Evolutionary conservation across 2,329 filamentous ascomycete species (phyloP).

Genomic region (Calonectria pteridis): DNA sequence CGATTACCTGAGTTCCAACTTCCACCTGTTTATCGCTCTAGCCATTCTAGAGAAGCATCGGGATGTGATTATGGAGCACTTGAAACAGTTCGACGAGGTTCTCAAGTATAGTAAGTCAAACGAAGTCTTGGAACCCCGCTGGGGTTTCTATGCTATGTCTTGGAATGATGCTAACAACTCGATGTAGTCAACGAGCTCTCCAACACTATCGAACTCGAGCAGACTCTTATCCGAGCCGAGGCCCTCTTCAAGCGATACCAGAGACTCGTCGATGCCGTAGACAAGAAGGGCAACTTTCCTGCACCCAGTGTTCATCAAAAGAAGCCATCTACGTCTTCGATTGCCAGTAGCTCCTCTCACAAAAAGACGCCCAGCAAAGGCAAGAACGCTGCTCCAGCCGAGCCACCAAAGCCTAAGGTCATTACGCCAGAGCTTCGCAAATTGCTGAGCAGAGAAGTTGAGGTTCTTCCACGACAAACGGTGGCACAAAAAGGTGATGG

Average conservation of each 20-base stretch:
- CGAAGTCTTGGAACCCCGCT: not conserved
- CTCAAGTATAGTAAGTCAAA: conserved; percentile 87
- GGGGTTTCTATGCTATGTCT: not conserved
- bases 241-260: conserved; percentile 89
- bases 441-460: conserved; percentile 63
- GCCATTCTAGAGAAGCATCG: conserved; percentile 96
- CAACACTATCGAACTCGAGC: conserved; percentile 89
- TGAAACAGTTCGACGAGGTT: conserved; percentile 96
- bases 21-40: conserved; percentile 93
- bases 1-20: conserved; percentile 87
- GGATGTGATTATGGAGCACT: conserved; percentile 95
- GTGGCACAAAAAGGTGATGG: conserved; percentile 53
- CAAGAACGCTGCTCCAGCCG: conserved; percentile 51
- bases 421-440: conserved; percentile 70
- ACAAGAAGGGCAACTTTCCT: conserved; percentile 91
- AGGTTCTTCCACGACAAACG: conserved; percentile 55
- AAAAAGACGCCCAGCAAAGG: conserved; percentile 46
- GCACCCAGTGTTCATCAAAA: conserved; percentile 52
- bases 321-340: conserved; percentile 33
- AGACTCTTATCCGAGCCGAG: conserved; percentile 89
- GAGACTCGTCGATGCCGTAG: conserved; percentile 88
- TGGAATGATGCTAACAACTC: conserved; percentile 29
- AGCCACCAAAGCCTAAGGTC: conserved; percentile 55
- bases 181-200: conserved; percentile 90
- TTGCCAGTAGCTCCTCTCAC: conserved; percentile 19